phyloP scores from a whole-genome alignment of 2,329 filamentous ascomycete genomes.

The Penicillium sp. region DNA sequence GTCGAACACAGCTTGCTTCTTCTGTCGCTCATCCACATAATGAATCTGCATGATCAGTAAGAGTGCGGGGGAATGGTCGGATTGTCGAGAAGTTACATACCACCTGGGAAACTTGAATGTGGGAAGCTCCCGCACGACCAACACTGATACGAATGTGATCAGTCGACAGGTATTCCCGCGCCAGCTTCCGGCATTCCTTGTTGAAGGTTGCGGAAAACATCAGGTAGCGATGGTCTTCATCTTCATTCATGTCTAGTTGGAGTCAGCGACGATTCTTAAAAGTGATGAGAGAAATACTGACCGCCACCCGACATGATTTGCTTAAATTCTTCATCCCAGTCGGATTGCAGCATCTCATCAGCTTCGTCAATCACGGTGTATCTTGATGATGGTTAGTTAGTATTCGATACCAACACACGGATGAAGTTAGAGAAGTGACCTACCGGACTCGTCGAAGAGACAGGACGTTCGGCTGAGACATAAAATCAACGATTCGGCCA shows the following conservation, averaged over 20 bases:
- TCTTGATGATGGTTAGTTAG: constrained; percentile 33
- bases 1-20: constrained; percentile 73
- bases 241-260: constrained; percentile 71
- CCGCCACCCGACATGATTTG: constrained; percentile 80
- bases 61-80: not conserved
- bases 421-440: too few species aligned
- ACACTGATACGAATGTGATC: constrained; percentile 82
- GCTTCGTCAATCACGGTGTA: constrained; percentile 87
- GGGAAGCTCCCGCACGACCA: constrained; percentile 82
- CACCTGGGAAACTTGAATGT: constrained; percentile 79
- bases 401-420: too few species aligned
- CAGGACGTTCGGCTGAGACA: constrained; percentile 70
- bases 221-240: constrained; percentile 69
- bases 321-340: constrained; percentile 77
- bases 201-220: constrained; percentile 97
- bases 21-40: constrained; percentile 66
- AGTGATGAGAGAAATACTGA: constrained; percentile 52
- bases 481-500: constrained; percentile 83
- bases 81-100: constrained; percentile 34
- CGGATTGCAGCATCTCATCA: constrained; percentile 82
- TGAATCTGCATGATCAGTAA: constrained; percentile 56
- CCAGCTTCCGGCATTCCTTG: constrained; percentile 74
- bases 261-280: constrained; percentile 11
- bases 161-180: constrained; percentile 72
- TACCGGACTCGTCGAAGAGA: constrained; percentile 78